Evolutionary conservation across 345 rosid species (phyloP).

Genomic region (Nephelium lappaceum): DNA sequence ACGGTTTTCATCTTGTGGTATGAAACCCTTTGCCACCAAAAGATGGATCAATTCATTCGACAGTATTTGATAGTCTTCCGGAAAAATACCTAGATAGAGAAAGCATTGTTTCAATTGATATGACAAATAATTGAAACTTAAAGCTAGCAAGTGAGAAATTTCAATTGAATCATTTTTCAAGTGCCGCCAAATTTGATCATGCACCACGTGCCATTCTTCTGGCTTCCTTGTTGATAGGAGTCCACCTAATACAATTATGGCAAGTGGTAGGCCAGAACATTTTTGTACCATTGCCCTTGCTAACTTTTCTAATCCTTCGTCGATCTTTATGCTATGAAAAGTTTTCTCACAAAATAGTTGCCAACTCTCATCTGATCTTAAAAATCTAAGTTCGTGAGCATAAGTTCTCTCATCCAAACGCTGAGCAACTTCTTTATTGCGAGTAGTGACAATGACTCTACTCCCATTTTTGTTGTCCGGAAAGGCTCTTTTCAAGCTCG

Average conservation of each 20-base stretch:
- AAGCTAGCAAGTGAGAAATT: constrained; percentile 31
- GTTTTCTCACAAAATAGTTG: neutral
- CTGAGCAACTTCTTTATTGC: constrained; percentile 21
- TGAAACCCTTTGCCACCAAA: constrained; percentile 32
- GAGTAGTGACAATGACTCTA: constrained; percentile 15
- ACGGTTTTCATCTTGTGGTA: constrained; percentile 18
- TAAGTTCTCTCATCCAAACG: constrained; percentile 16
- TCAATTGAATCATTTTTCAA: constrained; percentile 9
- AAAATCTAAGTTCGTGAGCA: constrained; percentile 20
- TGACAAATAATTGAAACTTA: constrained; percentile 33
- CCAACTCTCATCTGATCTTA: neutral
- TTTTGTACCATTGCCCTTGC: constrained; percentile 18
- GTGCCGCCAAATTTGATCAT: too few relatives aligned
- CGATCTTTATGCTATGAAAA: neutral
- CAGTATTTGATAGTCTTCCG: constrained; percentile 25
- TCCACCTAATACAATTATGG: constrained; percentile 10
- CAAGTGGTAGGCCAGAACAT: constrained; percentile 28
- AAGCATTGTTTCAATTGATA: constrained; percentile 34
- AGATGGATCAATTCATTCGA: constrained; percentile 19
- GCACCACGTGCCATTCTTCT: too few relatives aligned
- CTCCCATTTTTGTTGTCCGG: too few relatives aligned
- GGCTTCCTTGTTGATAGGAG: constrained; percentile 24
- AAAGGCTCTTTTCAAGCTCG: constrained; percentile 16
- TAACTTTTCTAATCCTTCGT: neutral
- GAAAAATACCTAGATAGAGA: constrained; percentile 32